phyloP scores from a whole-genome alignment of 2,329 filamentous ascomycete species.

The Thielaviopsis populi region DNA sequence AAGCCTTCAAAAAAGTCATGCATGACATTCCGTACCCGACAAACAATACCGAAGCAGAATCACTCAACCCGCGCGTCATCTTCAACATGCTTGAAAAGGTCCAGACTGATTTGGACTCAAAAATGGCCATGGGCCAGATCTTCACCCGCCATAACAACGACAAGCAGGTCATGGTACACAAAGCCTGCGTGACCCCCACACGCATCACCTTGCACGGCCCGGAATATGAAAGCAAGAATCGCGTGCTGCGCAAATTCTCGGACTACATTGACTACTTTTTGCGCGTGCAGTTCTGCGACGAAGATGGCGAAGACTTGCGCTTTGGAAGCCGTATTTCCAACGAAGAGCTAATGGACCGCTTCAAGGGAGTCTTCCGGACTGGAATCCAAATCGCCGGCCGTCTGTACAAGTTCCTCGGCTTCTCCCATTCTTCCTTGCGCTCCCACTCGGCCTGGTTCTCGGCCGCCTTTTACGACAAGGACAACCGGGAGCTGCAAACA shows the following conservation, averaged over 20 bases:
- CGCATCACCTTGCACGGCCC: slow-evolving; percentile 43
- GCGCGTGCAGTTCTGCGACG: slow-evolving; percentile 59
- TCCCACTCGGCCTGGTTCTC: slow-evolving; percentile 54
- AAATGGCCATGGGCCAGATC: slow-evolving; percentile 15
- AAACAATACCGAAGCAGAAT: slow-evolving; percentile 32
- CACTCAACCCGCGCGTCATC: slow-evolving; percentile 30
- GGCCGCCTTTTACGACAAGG: slow-evolving; percentile 30
- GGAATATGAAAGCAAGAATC: slow-evolving; percentile 52
- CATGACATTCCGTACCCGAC: slow-evolving; percentile 38
- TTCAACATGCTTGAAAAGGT: slow-evolving; percentile 26
- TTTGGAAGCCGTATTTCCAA: slow-evolving; percentile 29
- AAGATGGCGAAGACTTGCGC: slow-evolving; percentile 49
- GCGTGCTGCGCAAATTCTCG: slow-evolving; percentile 52
- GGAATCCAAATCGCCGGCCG: slow-evolving; percentile 51
- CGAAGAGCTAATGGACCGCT: slow-evolving; percentile 41
- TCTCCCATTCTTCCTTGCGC: slow-evolving; percentile 64
- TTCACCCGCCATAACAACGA: slow-evolving; percentile 18
- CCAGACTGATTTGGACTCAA: slow-evolving; percentile 26
- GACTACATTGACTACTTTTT: slow-evolving; percentile 48
- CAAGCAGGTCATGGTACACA: slow-evolving; percentile 11
- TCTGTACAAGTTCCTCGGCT: slow-evolving; percentile 53
- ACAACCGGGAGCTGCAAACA: slow-evolving; percentile 23
- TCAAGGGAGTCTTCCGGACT: slow-evolving; percentile 40
- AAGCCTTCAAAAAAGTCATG: slow-evolving; percentile 39
- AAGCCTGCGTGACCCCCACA: slow-evolving; percentile 43